A percentile compares a stretch with the other conserved stretches of the same genome.
These are phyloP conservation scores for Pichia sp. DNA, from an alignment of 1,139 yeast genomes.

Conservation along the genomic window DNA sequence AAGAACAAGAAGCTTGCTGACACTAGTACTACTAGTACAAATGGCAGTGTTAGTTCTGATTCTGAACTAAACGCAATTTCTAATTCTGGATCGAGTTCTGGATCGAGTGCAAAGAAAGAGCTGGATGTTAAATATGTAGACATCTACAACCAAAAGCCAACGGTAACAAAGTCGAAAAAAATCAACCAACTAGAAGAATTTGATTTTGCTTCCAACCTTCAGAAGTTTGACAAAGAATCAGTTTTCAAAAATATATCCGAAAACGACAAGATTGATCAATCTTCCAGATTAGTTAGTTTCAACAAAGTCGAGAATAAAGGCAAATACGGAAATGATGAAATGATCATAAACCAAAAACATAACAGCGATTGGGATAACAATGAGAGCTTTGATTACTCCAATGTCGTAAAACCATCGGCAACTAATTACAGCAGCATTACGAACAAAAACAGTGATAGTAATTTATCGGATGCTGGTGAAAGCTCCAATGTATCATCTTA, in stretches of 20 bases:
- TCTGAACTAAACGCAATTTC: background rate
- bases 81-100: background rate
- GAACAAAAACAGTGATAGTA: background rate
- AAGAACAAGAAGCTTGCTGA: background rate
- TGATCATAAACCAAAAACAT: constrained; percentile 54
- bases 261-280: constrained; percentile 57
- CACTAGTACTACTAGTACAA: background rate
- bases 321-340: constrained; percentile 67
- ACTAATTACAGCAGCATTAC: background rate
- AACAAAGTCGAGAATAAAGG: constrained; percentile 43
- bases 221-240: constrained; percentile 74
- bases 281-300: constrained; percentile 69
- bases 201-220: constrained; percentile 80
- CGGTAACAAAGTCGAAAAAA: constrained; percentile 33
- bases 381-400: constrained; percentile 7
- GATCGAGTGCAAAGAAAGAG: constrained; percentile 1
- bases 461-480: constrained; percentile 7
- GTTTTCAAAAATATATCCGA: constrained; percentile 75
- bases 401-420: constrained; percentile 2
- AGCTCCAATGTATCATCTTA: background rate
- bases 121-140: constrained; percentile 14
- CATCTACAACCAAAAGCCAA: constrained; percentile 11
- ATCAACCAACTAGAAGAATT: constrained; percentile 63
- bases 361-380: constrained; percentile 54
- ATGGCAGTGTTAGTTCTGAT: background rate